phyloP scores from a whole-genome alignment of 192 early-diverging fungal genomes.

The Backusella mclennaniae region DNA sequence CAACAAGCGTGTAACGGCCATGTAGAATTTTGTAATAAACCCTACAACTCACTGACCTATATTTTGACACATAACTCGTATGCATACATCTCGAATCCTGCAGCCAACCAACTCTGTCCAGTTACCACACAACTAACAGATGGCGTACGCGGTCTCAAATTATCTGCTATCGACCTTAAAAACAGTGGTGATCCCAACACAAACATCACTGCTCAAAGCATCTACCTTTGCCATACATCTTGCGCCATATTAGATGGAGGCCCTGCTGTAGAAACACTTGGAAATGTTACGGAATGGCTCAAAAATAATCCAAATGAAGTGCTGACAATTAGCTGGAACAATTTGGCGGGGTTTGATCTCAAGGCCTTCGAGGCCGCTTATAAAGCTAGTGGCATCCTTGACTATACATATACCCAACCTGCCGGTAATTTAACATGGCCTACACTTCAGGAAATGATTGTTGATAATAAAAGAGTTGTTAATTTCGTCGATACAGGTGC shows the following conservation, averaged over 20 bases:
- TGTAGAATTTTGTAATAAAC: conserved; percentile 58
- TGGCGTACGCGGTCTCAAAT: conserved; percentile 73
- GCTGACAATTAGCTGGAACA: conserved; percentile 74
- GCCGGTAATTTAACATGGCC: conserved; percentile 57
- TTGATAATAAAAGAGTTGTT: conserved; percentile 61
- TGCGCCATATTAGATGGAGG: conserved; percentile 64
- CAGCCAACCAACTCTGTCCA: conserved; percentile 65
- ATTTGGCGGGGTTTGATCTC: conserved; percentile 49
- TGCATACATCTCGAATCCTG: conserved; percentile 48
- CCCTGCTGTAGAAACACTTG: conserved; percentile 51
- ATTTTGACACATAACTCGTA: conserved; percentile 79
- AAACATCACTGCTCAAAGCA: conserved; percentile 17
- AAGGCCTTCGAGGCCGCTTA: conserved; percentile 53
- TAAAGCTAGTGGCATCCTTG: conserved; percentile 41
- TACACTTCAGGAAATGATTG: conserved; percentile 64
- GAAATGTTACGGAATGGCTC: conserved; percentile 55
- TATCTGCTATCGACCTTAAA: conserved; percentile 47
- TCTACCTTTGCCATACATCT: conserved; percentile 66
- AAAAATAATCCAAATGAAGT: conserved; percentile 71
- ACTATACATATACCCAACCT: conserved; percentile 52
- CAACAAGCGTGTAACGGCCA: conserved; percentile 65
- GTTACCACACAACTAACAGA: conserved; percentile 66
- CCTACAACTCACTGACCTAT: conserved; percentile 62
- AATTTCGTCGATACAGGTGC: conserved; percentile 57
- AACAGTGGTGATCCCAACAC: conserved; percentile 15